phyloP scores from a whole-genome alignment of 2,329 filamentous ascomycete species.

The Colletotrichum sp. region DNA sequence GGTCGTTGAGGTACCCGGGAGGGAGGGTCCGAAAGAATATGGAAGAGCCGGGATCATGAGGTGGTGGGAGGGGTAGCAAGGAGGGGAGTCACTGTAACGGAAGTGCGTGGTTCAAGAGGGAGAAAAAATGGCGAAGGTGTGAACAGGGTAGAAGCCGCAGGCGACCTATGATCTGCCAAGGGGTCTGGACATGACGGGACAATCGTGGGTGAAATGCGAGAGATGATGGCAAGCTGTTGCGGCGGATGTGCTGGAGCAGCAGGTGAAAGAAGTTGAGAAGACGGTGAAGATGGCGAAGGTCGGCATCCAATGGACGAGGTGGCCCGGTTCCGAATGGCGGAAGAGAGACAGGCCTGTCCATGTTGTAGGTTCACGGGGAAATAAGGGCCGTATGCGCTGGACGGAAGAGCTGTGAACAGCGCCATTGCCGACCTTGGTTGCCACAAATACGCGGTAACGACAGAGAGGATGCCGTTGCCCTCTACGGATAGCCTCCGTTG shows the following conservation, averaged over 20 bases:
- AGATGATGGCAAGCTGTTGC: constrained; percentile 8
- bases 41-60: not conserved
- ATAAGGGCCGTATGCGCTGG: not conserved
- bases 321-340: not conserved
- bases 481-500: not conserved
- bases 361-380: not conserved
- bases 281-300: not conserved
- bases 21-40: constrained; percentile 6
- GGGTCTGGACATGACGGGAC: not conserved
- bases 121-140: constrained; percentile 3
- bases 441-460: not conserved
- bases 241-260: not conserved
- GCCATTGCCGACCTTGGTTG: not conserved
- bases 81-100: constrained; percentile 1
- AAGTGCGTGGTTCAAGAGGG: not conserved
- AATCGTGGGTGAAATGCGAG: constrained; percentile 11
- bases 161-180: constrained; percentile 1
- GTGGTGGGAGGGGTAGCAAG: not conserved
- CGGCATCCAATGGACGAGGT: not conserved
- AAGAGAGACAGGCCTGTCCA: not conserved
- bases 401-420: not conserved
- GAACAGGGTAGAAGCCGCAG: not conserved
- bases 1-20: constrained; percentile 14
- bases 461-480: not conserved
- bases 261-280: not conserved